phyloP scores from a whole-genome alignment of 371 early-diverging fungal genomes.

The Mucor indicus region DNA sequence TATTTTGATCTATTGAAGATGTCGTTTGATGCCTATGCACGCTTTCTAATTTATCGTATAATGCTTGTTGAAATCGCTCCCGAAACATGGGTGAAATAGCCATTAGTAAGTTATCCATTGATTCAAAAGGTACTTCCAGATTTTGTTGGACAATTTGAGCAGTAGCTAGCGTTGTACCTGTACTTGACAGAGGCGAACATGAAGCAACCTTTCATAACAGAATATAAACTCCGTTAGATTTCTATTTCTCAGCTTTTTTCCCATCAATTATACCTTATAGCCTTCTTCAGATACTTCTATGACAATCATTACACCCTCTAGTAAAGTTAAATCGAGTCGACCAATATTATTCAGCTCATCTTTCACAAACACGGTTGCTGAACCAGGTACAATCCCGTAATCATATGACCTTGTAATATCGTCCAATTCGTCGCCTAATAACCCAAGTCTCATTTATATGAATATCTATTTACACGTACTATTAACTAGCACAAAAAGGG shows the following conservation, averaged over 20 bases:
- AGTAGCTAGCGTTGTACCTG: constrained; percentile 14
- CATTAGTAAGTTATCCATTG: constrained; percentile 39
- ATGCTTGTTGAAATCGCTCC: constrained; percentile 29
- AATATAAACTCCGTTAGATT: neutral
- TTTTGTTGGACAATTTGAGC: constrained; percentile 22
- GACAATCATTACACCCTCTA: constrained; percentile 41
- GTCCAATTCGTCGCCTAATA: constrained; percentile 14
- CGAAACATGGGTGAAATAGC: constrained; percentile 39
- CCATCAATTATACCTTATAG: constrained; percentile 25
- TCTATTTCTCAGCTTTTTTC: neutral
- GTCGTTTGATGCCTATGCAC: constrained; percentile 18
- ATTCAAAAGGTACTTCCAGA: constrained; percentile 31
- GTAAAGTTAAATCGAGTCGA: constrained; percentile 34
- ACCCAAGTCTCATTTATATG: constrained; percentile 13
- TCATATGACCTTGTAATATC: constrained; percentile 30
- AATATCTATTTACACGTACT: too few relatives aligned
- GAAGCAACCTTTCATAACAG: constrained; percentile 22
- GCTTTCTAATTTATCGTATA: constrained; percentile 28
- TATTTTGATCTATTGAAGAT: neutral
- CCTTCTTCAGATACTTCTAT: constrained; percentile 35
- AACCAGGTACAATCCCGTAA: constrained; percentile 49
- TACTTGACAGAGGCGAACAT: constrained; percentile 25
- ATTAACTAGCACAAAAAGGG: too few relatives aligned
- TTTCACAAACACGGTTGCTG: constrained; percentile 39
- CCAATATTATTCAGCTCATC: constrained; percentile 31